A percentile compares a stretch with the other conserved stretches of the same genome.
Evolutionary conservation across 2,329 filamentous ascomycete species (phyloP).

Genomic region (Arachnomyces sp.): DNA sequence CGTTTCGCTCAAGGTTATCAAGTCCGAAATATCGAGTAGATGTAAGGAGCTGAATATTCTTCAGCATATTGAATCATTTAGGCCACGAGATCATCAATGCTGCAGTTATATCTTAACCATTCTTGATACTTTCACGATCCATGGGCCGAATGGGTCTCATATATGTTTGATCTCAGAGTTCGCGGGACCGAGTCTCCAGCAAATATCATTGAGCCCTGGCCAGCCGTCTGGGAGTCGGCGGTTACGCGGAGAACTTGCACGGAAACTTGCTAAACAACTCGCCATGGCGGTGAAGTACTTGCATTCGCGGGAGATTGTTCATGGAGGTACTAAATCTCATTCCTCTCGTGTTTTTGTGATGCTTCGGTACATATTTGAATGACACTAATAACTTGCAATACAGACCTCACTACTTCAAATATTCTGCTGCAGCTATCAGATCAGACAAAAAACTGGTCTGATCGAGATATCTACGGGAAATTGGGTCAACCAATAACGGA

Average conservation of each 20-base stretch:
- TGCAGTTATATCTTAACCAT: not conserved
- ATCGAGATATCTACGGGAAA: not conserved
- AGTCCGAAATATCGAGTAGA: not conserved
- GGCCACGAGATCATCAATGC: not conserved
- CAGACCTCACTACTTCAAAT: conserved; percentile 5
- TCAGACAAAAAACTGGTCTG: conserved; percentile 1
- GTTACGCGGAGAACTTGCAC: not conserved
- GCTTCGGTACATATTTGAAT: too few species aligned
- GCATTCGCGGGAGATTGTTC: conserved; percentile 4
- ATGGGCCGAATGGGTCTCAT: conserved; percentile 6
- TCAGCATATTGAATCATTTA: not conserved
- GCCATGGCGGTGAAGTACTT: conserved; percentile 3
- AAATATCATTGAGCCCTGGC: conserved; percentile 3
- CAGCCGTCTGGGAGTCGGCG: not conserved
- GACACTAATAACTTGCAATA: not conserved
- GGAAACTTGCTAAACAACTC: conserved; percentile 1
- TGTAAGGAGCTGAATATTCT: not conserved
- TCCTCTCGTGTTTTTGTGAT: too few species aligned
- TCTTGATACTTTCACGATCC: not conserved
- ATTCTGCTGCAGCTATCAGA: conserved; percentile 2
- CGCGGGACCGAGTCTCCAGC: conserved; percentile 4
- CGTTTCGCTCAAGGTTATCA: not conserved
- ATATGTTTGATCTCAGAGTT: conserved; percentile 5
- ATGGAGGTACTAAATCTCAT: conserved; percentile 9
- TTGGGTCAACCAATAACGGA: conserved; percentile 1